Evolutionary conservation across 441 rosid species (phyloP).

Genomic region (Breynia disticha): DNA sequence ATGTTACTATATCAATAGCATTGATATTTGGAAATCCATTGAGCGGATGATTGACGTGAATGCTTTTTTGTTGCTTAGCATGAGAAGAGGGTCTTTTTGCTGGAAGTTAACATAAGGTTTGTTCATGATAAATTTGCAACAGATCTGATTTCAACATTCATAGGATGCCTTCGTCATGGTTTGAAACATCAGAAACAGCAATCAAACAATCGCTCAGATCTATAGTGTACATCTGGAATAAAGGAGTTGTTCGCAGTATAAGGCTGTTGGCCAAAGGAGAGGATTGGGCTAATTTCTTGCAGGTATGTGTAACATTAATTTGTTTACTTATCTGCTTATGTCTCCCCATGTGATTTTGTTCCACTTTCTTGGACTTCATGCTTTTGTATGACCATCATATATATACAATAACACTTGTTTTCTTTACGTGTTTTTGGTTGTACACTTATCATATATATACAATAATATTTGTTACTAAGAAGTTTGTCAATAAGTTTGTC

Average conservation of each 20-base stretch:
- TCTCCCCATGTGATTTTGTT: neutral
- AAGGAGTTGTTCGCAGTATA: slow-evolving; percentile 20
- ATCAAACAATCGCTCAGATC: slow-evolving; percentile 38
- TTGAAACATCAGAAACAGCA: slow-evolving; percentile 40
- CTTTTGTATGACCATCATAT: neutral
- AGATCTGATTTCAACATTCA: slow-evolving; percentile 43
- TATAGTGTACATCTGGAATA: slow-evolving; percentile 51
- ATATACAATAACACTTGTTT: too few species aligned
- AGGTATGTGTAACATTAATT: slow-evolving; percentile 32
- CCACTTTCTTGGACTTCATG: neutral
- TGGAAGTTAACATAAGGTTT: slow-evolving; percentile 6
- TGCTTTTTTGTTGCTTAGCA: neutral
- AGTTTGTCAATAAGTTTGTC: too few species aligned
- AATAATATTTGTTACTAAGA: too few species aligned
- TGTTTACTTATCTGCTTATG: slow-evolving; percentile 3
- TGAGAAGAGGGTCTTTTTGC: neutral
- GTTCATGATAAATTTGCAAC: slow-evolving; percentile 18
- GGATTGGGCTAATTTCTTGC: slow-evolving; percentile 57
- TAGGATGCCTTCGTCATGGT: slow-evolving; percentile 41
- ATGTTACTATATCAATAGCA: too few species aligned
- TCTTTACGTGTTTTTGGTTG: too few species aligned
- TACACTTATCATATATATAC: too few species aligned
- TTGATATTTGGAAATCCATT: too few species aligned
- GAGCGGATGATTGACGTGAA: neutral
- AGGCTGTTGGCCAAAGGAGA: slow-evolving; percentile 47